Evolutionary conservation across 306 rosid genomes (phyloP), one percentile per base, ranked within the genome.

Genomic region (Quercus berberidifolia): DNA sequence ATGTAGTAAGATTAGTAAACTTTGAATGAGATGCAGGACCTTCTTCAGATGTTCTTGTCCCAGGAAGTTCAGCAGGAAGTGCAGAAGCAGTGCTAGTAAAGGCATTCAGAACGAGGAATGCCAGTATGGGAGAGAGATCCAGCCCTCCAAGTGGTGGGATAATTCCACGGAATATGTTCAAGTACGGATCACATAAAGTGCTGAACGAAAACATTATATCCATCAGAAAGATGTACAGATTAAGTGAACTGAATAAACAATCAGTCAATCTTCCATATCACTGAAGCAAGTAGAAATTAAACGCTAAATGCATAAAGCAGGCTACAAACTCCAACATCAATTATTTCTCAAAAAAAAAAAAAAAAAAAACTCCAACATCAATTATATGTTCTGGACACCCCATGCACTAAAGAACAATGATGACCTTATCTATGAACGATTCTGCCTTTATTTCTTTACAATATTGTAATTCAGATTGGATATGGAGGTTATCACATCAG

Each of bases 41-140:
- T 55, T 76, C 80, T 74, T 76, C 81, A 21, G 88, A 75, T 55
- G 88, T 85, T 74, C 81, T 83, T 25, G 88, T 11, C 67, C 55
- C 75, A 10, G 99, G 97, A 79, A 93, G 97, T 85, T 95, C 99
- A 1, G 99, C 99, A 62, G 98, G 98, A 72, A 95, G 91, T n/a
- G 99, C 99, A 31, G 99, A 75, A 56, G 99, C 98, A 33, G 96
- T 85, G 90, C 98, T 93, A 2, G 98, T 95, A 78, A 95, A 95
- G 71, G 87, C 97, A 83, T 93, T 95, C 15, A 95, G 86, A 74
- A 93, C 92, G 78, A 91, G 74, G 79, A 93, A 91, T 20, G 99
- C 99, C 77, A 95, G 84, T 30, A 95, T 95, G 77, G 99, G 99
- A 56, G 99, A 95, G 21, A 95, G 89, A 85, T 95, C 99, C 76